A percentile compares a stretch with the other conserved stretches of the same genome.
Conservation (phyloP, 495 filamentous ascomycete genomes). For the Xylaria bambusicola region DNA sequence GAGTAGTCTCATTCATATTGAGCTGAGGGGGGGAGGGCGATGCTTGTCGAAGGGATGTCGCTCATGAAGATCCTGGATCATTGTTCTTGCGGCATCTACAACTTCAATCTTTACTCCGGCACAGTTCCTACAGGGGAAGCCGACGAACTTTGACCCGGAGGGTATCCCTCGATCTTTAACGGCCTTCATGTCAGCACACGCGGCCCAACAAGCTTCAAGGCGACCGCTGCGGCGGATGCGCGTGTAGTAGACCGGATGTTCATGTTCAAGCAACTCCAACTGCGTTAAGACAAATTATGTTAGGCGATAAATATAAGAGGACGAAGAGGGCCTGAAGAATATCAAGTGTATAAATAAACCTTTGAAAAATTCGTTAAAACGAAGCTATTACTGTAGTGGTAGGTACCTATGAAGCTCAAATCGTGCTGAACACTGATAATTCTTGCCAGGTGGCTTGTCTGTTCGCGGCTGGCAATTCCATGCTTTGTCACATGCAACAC, state of each 20-base stretch:
- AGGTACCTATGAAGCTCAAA: too few species aligned
- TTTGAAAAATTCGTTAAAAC: too few species aligned
- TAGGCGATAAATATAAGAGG: too few species aligned
- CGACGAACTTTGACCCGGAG: constrained; percentile 46
- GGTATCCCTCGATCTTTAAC: constrained; percentile 41
- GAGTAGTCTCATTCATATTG: too few species aligned
- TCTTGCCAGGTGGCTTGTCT: too few species aligned
- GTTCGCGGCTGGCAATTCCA: not conserved
- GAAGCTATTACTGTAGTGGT: too few species aligned
- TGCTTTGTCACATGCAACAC: too few species aligned
- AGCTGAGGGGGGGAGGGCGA: not conserved
- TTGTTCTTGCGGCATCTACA: constrained; percentile 63
- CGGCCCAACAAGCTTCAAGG: constrained; percentile 28
- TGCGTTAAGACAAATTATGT: constrained; percentile 3
- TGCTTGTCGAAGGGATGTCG: not conserved
- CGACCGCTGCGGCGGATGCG: not conserved
- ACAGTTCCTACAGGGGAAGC: constrained; percentile 44
- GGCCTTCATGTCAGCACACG: constrained; percentile 53
- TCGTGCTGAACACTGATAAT: too few species aligned
- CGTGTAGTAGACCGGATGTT: constrained; percentile 8
- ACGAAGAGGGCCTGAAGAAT: too few species aligned
- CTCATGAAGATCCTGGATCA: constrained; percentile 50
- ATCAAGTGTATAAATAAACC: too few species aligned
- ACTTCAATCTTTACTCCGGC: constrained; percentile 63
- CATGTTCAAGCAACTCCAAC: constrained; percentile 7